Percentiles rank a stretch among this genome's conserved stretches.
phyloP scores from a whole-genome alignment of 176 grass and related monocot species.

The Paspalum vaginatum region DNA sequence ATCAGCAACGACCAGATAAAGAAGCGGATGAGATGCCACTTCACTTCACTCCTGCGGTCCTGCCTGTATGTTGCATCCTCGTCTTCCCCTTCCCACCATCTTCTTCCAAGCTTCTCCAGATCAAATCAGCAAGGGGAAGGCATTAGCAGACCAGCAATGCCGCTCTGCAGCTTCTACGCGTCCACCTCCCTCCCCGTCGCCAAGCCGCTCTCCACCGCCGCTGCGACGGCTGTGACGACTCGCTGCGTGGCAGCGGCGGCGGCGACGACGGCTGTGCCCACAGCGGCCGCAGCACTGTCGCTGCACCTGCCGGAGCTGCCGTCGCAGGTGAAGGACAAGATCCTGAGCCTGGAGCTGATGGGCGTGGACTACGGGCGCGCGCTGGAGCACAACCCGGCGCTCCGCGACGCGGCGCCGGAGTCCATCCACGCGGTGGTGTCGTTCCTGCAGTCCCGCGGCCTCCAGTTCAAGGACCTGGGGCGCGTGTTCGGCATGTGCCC shows the following conservation, averaged over 20 bases:
- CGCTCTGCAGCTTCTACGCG: conserved; percentile 53
- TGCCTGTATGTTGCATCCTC: background rate
- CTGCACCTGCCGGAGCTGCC: conserved; percentile 58
- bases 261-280: background rate
- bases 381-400: conserved; percentile 52
- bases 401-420: conserved; percentile 55
- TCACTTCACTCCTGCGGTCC: background rate
- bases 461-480: conserved; percentile 68
- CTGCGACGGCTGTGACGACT: background rate
- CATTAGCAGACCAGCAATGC: conserved; percentile 20
- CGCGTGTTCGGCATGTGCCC: conserved; percentile 67
- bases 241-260: background rate
- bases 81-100: conserved; percentile 1
- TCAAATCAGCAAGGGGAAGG: background rate
- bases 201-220: conserved; percentile 11
- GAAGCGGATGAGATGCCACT: conserved; percentile 55
- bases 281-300: background rate
- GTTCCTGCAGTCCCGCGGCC: conserved; percentile 67
- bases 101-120: background rate
- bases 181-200: conserved; percentile 38
- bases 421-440: conserved; percentile 59
- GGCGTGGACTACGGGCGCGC: conserved; percentile 67
- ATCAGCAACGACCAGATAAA: conserved; percentile 46
- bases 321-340: conserved; percentile 65
- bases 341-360: conserved; percentile 75